A percentile compares a stretch with the other conserved stretches of the same genome.
phyloP scores from a whole-genome alignment of 495 filamentous ascomycete genomes.

The Cercophora samala region DNA sequence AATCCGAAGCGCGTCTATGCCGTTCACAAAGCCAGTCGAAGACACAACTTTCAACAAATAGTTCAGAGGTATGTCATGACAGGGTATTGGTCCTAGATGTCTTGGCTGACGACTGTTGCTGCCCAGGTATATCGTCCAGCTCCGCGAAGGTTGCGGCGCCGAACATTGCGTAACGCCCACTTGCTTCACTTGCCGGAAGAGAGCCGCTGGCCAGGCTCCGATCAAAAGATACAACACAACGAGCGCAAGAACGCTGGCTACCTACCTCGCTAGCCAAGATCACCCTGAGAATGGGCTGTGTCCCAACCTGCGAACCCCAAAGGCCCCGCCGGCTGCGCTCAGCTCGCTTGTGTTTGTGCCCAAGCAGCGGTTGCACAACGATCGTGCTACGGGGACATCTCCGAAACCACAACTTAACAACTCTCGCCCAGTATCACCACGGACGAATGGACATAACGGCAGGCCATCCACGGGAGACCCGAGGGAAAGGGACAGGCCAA shows the following conservation, averaged over 20 bases:
- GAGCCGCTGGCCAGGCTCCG: conserved; percentile 60
- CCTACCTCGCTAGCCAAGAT: conserved; percentile 73
- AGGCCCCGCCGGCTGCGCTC: conserved; percentile 38
- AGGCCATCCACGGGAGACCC: background rate
- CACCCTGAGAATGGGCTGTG: conserved; percentile 74
- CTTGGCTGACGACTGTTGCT: conserved; percentile 17
- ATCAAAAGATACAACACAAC: conserved; percentile 66
- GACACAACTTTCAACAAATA: conserved; percentile 52
- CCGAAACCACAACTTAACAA: conserved; percentile 10
- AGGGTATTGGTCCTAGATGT: conserved; percentile 7
- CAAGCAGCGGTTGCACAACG: conserved; percentile 22
- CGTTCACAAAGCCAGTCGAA: conserved; percentile 48
- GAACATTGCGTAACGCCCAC: conserved; percentile 69
- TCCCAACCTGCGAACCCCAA: conserved; percentile 45
- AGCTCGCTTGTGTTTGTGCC: conserved; percentile 39
- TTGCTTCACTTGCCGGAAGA: conserved; percentile 73
- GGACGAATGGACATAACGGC: conserved; percentile 7
- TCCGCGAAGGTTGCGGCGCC: conserved; percentile 76
- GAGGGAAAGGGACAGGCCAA: background rate
- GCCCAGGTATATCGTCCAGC: conserved; percentile 74
- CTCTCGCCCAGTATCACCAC: conserved; percentile 12
- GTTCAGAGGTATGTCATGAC: conserved; percentile 49
- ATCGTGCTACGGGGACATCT: conserved; percentile 14
- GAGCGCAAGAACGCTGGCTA: conserved; percentile 74
- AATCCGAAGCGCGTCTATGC: conserved; percentile 52